Conservation (phyloP, 2,329 filamentous ascomycete species). For the Alternaria sp. region DNA sequence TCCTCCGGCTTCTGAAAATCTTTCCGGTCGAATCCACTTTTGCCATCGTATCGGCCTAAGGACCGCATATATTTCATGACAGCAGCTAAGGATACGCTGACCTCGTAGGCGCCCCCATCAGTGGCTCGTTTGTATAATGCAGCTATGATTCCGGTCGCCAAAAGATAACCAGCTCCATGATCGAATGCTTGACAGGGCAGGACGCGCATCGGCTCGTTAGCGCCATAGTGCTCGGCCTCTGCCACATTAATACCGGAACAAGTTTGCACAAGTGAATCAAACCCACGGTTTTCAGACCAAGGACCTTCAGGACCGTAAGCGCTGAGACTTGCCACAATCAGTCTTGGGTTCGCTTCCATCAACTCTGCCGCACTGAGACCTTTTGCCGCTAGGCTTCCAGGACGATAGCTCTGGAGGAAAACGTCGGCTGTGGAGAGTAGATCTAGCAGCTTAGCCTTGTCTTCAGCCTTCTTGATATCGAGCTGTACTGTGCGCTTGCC, state of each 20-base stretch:
- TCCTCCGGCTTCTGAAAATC: conserved; percentile 46
- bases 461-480: conserved; percentile 56
- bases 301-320: conserved; percentile 62
- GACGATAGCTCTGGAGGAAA: conserved; percentile 63
- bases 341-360: conserved; percentile 50
- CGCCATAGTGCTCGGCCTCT: conserved; percentile 59
- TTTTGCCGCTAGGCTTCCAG: conserved; percentile 56
- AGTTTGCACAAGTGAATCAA: conserved; percentile 65
- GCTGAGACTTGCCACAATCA: conserved; percentile 62
- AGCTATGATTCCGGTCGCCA: conserved; percentile 62
- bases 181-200: conserved; percentile 66
- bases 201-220: conserved; percentile 52
- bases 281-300: conserved; percentile 59
- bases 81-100: conserved; percentile 64
- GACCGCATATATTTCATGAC: conserved; percentile 65
- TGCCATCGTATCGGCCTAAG: conserved; percentile 60
- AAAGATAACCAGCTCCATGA: conserved; percentile 63
- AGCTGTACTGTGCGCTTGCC: conserved; percentile 59
- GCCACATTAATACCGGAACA: conserved; percentile 65
- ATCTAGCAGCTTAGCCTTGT: conserved; percentile 51
- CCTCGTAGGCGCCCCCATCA: conserved; percentile 59
- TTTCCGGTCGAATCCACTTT: conserved; percentile 54
- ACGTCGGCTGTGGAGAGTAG: conserved; percentile 62
- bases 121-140: conserved; percentile 59
- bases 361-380: conserved; percentile 55